phyloP scores from a whole-genome alignment of 148 eudicot genomes.

The Rhododendron ovatum region DNA sequence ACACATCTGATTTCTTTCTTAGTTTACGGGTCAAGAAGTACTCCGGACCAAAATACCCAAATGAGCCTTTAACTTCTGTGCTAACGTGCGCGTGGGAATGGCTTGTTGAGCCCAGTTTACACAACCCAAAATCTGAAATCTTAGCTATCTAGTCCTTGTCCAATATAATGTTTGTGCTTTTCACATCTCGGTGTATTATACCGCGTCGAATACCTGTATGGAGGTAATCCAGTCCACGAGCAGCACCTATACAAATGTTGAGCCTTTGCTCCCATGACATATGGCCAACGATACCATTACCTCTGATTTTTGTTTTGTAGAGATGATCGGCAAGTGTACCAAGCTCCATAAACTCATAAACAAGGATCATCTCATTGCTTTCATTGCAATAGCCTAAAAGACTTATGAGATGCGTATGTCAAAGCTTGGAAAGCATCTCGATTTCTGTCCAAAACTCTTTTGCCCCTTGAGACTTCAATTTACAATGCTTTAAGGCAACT shows the following conservation, averaged over 20 bases:
- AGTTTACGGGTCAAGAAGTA: neutral
- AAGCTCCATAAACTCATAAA: constrained; percentile 31
- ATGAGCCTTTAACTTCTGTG: neutral
- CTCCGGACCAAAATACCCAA: neutral
- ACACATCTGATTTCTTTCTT: neutral
- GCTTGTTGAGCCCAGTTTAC: neutral
- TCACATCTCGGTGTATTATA: constrained; percentile 25
- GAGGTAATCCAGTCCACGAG: constrained; percentile 17
- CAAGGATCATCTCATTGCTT: constrained; percentile 30
- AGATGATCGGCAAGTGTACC: constrained; percentile 37
- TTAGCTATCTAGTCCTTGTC: constrained; percentile 31
- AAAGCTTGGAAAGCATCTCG: constrained; percentile 14
- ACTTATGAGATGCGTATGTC: constrained; percentile 24
- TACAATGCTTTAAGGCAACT: constrained; percentile 17
- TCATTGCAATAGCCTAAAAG: constrained; percentile 39
- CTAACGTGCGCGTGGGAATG: neutral
- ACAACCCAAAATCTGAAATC: constrained; percentile 38
- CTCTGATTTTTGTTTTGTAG: neutral
- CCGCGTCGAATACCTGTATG: neutral
- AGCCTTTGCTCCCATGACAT: constrained; percentile 23
- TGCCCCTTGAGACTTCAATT: constrained; percentile 11
- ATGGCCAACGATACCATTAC: neutral
- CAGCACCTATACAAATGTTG: constrained; percentile 25
- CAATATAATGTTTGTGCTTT: constrained; percentile 32
- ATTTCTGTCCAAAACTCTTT: constrained; percentile 19